Evolutionary conservation across 2,329 filamentous ascomycete species (phyloP).

Genomic region (Pseudovirgaria hyperparasitica): DNA sequence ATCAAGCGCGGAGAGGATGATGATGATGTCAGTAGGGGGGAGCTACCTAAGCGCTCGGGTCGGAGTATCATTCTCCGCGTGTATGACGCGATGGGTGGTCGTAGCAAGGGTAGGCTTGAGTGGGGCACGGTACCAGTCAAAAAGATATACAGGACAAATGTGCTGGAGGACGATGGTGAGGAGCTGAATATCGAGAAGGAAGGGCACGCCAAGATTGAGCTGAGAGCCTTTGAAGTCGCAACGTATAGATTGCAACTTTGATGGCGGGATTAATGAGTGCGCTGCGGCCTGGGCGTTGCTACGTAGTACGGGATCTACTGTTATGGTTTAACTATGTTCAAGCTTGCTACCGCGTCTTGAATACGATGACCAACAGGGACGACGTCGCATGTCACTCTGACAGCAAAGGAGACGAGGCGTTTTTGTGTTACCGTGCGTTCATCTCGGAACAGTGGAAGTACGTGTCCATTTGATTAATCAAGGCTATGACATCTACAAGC

Average conservation of each 20-base stretch:
- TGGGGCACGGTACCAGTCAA: constrained; percentile 56
- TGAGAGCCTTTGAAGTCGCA: constrained; percentile 76
- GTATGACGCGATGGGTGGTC: constrained; percentile 81
- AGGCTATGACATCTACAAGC: no score
- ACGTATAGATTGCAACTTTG: constrained; percentile 66
- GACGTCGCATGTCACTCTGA: no score
- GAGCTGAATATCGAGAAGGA: constrained; percentile 34
- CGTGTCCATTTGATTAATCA: no score
- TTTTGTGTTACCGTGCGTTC: no score
- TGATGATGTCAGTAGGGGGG: constrained; percentile 38
- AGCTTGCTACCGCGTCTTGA: no score
- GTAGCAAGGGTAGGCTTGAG: constrained; percentile 55
- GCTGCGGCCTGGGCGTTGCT: no score
- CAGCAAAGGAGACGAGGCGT: no score
- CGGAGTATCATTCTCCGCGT: constrained; percentile 72
- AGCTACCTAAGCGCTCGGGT: constrained; percentile 50
- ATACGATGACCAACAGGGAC: no score
- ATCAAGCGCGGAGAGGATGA: constrained; percentile 70
- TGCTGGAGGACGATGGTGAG: constrained; percentile 77
- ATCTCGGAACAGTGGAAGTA: no score
- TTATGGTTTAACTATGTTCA: no score
- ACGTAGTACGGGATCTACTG: no score
- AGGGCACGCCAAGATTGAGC: constrained; percentile 31
- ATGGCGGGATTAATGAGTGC: no score
- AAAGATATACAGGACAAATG: constrained; percentile 69